Evolutionary conservation across 192 early-diverging fungal genomes (phyloP), one percentile per base, ranked within the genome.

Genomic region (Entomortierella chlamydospora): DNA sequence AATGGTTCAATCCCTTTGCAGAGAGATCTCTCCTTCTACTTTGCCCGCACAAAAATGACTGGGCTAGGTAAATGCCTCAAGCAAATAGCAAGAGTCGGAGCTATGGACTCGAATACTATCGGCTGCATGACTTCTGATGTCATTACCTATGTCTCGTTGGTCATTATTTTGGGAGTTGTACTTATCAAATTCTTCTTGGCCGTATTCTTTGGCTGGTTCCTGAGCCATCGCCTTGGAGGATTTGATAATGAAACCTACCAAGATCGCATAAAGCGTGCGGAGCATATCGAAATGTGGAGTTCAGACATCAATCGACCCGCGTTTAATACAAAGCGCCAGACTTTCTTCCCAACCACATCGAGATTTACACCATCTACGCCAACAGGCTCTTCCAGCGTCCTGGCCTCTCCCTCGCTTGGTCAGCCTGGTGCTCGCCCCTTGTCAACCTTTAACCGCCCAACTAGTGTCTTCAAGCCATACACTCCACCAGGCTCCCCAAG

Each of bases 111-210:
- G 20, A 87, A 89, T 45, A 87, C 89, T 17, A 82, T 95, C 49
- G 96, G 96, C 0, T 98, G 96, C 81, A 90, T 96, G 63, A 88
- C 92, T 0, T 91, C 95, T 0, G 88, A 91, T 71, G 86, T 96
- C 13, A 82, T 93, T 45, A 83, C 94, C 13, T 94, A 90, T 60
- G 85, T 93, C 12, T 94, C 93, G 20, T 86, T 95, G 43, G 85
- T 89, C 37, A 83, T 93, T 49, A 88, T 91, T 56, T 67, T 92
- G 42, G 90, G 87, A 33, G 86, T 87, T 9, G 88, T 93, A 52
- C 70, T 90, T 45, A 85, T 88, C 64, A 91, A 90, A 73, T 97
- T 97, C 66, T 73, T 85, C 66, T 80, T 93, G 68, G 94, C 95
- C 0, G 80, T 95, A 18, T 79, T 88, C 55, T 96, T 95, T 86